Conservation (phyloP, 139 green algal species). For the Tetraselmis striata region DNA sequence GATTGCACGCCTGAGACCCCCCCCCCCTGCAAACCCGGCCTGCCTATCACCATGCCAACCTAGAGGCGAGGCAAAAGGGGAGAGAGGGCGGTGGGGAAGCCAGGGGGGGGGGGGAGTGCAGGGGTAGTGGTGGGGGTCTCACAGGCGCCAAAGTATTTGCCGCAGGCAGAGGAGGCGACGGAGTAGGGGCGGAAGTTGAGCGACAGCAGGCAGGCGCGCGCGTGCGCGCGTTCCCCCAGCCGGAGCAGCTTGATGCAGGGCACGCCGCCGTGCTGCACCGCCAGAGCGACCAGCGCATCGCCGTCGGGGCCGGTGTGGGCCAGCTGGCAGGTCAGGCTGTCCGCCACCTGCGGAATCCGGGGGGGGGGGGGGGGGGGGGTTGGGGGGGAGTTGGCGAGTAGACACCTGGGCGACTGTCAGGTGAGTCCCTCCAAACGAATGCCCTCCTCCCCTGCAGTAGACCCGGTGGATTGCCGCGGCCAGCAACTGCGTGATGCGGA, state of each 20-base stretch:
- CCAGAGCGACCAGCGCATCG: not conserved
- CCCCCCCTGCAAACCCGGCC: too few relatives aligned
- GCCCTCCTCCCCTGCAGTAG: too few relatives aligned
- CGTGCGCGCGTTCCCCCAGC: not conserved
- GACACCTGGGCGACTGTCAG: too few relatives aligned
- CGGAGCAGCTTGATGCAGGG: not conserved
- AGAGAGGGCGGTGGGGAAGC: too few relatives aligned
- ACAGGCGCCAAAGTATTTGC: not conserved
- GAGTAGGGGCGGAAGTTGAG: not conserved
- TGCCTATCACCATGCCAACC: too few relatives aligned
- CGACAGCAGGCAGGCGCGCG: not conserved
- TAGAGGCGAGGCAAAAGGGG: too few relatives aligned
- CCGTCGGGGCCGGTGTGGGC: not conserved
- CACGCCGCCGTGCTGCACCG: too few relatives aligned
- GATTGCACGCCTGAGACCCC: too few relatives aligned
- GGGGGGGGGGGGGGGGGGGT: too few relatives aligned
- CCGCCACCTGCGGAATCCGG: not conserved
- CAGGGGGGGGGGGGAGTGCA: too few relatives aligned
- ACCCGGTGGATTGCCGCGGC: not conserved
- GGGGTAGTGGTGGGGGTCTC: not conserved
- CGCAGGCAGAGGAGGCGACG: not conserved
- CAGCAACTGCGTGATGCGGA: not conserved
- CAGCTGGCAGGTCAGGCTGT: not conserved
- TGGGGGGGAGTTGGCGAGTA: too few relatives aligned
- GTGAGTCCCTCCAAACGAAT: too few relatives aligned